Conservation (phyloP, 331 rosid species). For the Quercus tomentella region DNA sequence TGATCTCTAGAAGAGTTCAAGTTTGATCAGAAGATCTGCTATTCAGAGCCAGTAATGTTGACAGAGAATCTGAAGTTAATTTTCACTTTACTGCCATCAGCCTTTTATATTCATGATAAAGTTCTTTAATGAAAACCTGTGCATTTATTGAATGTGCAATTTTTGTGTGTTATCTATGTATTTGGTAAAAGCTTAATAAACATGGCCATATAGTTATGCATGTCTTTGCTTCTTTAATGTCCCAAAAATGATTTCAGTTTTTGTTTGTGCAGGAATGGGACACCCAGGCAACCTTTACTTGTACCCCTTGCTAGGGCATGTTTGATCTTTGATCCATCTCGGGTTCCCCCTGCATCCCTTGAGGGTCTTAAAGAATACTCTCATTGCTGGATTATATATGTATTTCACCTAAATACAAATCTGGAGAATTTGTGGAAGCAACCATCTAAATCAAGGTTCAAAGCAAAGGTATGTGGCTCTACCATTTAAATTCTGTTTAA, state of each 20-base stretch:
- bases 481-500: constrained; percentile 7
- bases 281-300: constrained; percentile 92
- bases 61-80: not conserved
- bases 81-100: not conserved
- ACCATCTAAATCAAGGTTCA: constrained; percentile 77
- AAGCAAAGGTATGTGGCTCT: constrained; percentile 71
- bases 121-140: not conserved
- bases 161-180: not conserved
- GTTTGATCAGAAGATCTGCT: not conserved
- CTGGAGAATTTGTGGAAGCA: constrained; percentile 84
- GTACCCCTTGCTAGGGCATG: constrained; percentile 95
- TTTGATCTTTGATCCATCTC: constrained; percentile 61
- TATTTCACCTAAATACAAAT: constrained; percentile 88
- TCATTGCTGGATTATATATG: constrained; percentile 89
- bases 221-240: constrained; percentile 5
- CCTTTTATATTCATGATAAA: not conserved
- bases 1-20: not conserved
- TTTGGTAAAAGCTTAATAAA: not conserved
- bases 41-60: not conserved
- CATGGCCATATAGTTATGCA: not conserved
- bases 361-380: constrained; percentile 90
- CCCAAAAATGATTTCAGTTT: constrained; percentile 15
- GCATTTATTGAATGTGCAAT: not conserved
- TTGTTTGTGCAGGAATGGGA: constrained; percentile 65
- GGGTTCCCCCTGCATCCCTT: constrained; percentile 82